Base-by-base conservation (phyloP, 345 rosid genomes). In the Populus nigra region DNA sequence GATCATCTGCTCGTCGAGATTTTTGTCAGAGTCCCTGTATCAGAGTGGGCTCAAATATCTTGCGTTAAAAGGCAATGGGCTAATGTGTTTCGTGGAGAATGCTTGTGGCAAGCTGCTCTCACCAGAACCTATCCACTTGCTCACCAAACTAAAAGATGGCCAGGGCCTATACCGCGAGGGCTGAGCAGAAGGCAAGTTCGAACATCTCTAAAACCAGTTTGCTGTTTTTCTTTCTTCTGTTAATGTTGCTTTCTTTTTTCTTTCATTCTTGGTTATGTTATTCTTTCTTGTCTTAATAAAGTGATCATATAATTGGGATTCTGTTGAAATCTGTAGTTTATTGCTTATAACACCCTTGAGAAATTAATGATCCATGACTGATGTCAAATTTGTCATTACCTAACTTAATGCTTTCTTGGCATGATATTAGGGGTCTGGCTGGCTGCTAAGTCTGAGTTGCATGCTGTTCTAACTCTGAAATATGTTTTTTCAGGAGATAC, bases 51-150 rank as follows among this genome's bases (percentile, higher is more conserved):
- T 1, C 83, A 88, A 12, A 18, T 91, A 81, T 83, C 96, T 65
- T 88, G 87, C 71, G 94, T 91, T 29, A 90, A 76, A 72, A 94
- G 86, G 87, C 93, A 85, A 20, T 94, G 97, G 98, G 92, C 90
- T 16, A 77, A 72, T 86, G 43, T 91, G 67, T 88, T 92, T 84
- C 85, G 84, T 0, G 92, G 91, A 83, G 97, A 92, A 82, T 89
- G 87, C 86, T 79, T 94, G 61, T 94, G 98, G 98, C 91, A 88
- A 53, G 94, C 94, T 81, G 97, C 96, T 87, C 83, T 92, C 69
- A 74, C 41, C 53, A 86, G 85, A 77, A 57, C 76, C 20, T 92
- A 81, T 88, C 97, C 98, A 50, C 73, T 35, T 38, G 86, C 91
- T 55, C 76, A 77, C 82, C 81, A 81, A 76, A 86, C 86, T 68